phyloP scores from a whole-genome alignment of 495 filamentous ascomycete species.

The Penicillium cosmopolitanum region DNA sequence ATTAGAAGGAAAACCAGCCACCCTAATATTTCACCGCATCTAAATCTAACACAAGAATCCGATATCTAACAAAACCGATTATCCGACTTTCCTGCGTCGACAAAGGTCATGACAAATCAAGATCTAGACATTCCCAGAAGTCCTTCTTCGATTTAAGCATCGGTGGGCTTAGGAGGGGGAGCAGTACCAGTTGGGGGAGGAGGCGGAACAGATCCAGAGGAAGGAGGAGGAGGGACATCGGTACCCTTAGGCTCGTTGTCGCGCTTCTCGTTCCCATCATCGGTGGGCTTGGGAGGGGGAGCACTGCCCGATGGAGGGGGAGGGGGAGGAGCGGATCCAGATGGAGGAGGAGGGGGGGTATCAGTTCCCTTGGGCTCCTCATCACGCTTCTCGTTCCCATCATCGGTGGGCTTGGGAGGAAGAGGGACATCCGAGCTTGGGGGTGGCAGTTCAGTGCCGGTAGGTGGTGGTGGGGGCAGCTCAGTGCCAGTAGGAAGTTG shows the following conservation, averaged over 20 bases:
- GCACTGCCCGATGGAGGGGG: neutral
- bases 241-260: neutral
- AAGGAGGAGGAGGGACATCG: neutral
- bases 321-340: no score
- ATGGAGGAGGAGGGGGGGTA: neutral
- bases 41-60: neutral
- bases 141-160: slow-evolving; percentile 5
- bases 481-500: slow-evolving; percentile 3
- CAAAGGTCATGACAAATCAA: slow-evolving; percentile 7
- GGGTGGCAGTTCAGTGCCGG: neutral
- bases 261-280: slow-evolving; percentile 4
- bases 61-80: neutral
- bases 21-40: neutral
- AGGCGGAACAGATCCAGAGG: neutral
- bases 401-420: slow-evolving; percentile 2
- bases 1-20: slow-evolving; percentile 2
- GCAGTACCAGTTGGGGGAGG: neutral
- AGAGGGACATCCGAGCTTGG: neutral
- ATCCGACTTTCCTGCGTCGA: neutral
- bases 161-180: slow-evolving; percentile 7
- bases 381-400: slow-evolving; percentile 10
- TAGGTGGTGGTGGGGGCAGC: slow-evolving; percentile 4
- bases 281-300: neutral
- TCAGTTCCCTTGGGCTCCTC: neutral
- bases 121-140: slow-evolving; percentile 13